A percentile compares a stretch with the other conserved stretches of the same genome.
These are phyloP conservation scores for Triadica sebifera DNA, from an alignment of 345 rosid species.

Conservation along the genomic window DNA sequence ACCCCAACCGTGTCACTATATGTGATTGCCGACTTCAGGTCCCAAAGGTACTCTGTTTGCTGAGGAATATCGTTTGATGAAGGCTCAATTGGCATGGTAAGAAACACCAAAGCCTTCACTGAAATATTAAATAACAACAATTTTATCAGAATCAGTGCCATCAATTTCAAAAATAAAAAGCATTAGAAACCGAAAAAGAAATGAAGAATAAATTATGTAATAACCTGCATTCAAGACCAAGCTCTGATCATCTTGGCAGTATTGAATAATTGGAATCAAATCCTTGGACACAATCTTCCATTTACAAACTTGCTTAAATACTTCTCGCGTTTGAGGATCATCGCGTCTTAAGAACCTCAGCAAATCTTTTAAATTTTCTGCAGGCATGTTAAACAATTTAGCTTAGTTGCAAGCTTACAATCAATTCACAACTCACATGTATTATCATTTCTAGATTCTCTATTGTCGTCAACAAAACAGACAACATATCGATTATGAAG, in stretches of 20 bases:
- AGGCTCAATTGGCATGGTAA: constrained; percentile 81
- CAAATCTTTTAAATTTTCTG: constrained; percentile 76
- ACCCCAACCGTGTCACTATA: constrained; percentile 62
- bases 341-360: constrained; percentile 81
- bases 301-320: constrained; percentile 83
- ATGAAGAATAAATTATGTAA: background rate
- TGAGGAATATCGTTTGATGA: constrained; percentile 67
- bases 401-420: background rate
- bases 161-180: background rate
- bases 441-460: background rate
- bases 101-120: constrained; percentile 92
- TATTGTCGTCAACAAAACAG: background rate
- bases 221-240: constrained; percentile 77
- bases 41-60: constrained; percentile 87
- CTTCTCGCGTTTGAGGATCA: constrained; percentile 75
- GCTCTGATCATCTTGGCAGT: constrained; percentile 56
- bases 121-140: constrained; percentile 18
- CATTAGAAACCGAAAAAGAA: background rate
- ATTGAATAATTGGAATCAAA: constrained; percentile 78
- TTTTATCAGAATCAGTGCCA: background rate
- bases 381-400: background rate
- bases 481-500: background rate
- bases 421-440: background rate
- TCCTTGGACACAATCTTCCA: constrained; percentile 80
- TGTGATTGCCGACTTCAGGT: constrained; percentile 66